phyloP scores from a whole-genome alignment of 2,329 filamentous ascomycete genomes.

The Fusarium sp. region DNA sequence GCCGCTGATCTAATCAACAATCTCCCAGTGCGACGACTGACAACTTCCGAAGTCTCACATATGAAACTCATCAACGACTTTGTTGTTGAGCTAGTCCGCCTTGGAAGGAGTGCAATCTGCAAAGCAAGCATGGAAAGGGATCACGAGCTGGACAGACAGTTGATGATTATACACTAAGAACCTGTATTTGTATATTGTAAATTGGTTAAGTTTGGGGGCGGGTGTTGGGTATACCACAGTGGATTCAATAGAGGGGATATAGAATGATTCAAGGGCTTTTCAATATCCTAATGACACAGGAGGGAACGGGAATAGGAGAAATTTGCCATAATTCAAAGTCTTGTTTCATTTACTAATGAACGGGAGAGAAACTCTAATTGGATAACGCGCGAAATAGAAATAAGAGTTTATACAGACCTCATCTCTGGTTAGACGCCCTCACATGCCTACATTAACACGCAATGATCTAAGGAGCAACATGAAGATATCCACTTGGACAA shows the following conservation, averaged over 20 bases:
- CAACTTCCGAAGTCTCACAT: constrained; percentile 50
- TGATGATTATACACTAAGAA: background rate
- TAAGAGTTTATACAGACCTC: no score
- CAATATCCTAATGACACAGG: background rate
- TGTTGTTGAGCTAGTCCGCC: constrained; percentile 53
- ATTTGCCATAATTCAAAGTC: background rate
- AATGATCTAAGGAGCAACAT: background rate
- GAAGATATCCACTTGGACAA: rapidly evolving
- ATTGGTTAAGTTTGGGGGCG: background rate
- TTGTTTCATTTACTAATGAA: background rate
- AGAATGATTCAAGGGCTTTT: background rate
- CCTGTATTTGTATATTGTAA: background rate
- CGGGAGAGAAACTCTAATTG: background rate
- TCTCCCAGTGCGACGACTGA: constrained; percentile 44
- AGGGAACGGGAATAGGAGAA: background rate
- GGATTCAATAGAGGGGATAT: background rate
- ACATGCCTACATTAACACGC: background rate
- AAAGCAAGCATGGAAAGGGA: constrained; percentile 8
- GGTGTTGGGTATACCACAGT: background rate
- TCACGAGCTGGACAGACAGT: background rate
- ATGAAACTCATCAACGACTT: constrained; percentile 55
- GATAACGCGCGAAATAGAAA: background rate
- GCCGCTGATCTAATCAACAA: constrained; percentile 55
- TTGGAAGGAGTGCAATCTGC: constrained; percentile 54
- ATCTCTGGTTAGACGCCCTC: rapidly evolving